Evolutionary conservation across 805 yeast genomes (phyloP), one percentile per base, ranked within the genome.

Genomic region (Maudiozyma turicensis): DNA sequence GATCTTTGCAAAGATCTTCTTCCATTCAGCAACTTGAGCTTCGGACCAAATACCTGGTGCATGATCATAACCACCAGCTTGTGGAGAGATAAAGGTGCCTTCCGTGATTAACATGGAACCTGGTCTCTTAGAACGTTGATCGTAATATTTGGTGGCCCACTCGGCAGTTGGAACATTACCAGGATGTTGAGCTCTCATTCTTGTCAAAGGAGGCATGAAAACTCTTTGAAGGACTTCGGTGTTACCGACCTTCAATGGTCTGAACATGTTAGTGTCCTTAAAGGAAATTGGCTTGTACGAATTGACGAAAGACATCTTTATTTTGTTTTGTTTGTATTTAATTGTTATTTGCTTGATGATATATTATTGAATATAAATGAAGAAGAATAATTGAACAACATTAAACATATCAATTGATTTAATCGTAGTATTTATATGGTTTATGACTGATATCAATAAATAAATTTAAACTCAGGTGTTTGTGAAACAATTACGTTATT

Each of bases 41-140:
- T 72, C 70, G 26, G 63, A 69, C 63, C 68, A 72, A 45, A 79
- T 69, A 53, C 80, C 79, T 11, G 84, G 82, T 2, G 67, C 73
- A 26, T 59, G 46, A 10, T 58, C 59, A 50, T 66, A 69, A 9
- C 74, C 66, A 35, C 80, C 74, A 26, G 65, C 60, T 44, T 57
- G 63, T 2, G 63, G 57, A 8, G 78, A 64, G 13, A 72, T 70
- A 52, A 69, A 70, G 0, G 82, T 72, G 3, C 78, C 86, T 58
- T 82, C 87, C 5, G 82, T 65, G 53, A 78, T 72, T 37, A 81
- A 54, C 50, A 82, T 61, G n/a, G 84, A 74, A 8, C 86, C 86
- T n/a, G 76, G 75, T 46, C 64, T 63, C 42, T 64, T 57, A 0
- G 86, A 72, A 52, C 85, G 69, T 53, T 78, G 76, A 14, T 59